phyloP scores from a whole-genome alignment of 2,329 filamentous ascomycete genomes.

The Trichoderma atrobrunneum region DNA sequence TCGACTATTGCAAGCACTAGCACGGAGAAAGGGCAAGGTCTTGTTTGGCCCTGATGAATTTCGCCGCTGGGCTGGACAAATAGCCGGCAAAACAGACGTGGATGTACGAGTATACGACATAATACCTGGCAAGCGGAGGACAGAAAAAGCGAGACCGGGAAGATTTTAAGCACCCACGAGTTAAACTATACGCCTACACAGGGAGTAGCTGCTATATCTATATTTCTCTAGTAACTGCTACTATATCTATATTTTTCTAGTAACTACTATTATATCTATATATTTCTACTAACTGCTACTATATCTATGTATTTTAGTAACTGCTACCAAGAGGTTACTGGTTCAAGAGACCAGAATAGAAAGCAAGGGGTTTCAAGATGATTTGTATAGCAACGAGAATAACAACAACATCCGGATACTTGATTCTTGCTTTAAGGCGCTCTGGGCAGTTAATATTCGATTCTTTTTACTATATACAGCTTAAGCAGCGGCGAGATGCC shows the following conservation, averaged over 20 bases:
- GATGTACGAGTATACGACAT: too few relatives aligned
- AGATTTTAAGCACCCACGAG: too few relatives aligned
- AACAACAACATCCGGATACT: background rate
- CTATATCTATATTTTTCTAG: too few relatives aligned
- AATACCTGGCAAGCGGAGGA: too few relatives aligned
- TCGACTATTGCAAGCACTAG: background rate
- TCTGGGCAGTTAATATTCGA: background rate
- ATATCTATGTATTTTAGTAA: background rate
- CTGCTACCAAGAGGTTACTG: background rate
- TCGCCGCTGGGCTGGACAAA: background rate
- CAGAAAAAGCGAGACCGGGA: too few relatives aligned
- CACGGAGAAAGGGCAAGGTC: background rate
- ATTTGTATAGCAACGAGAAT: background rate
- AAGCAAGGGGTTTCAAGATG: background rate
- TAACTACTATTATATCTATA: too few relatives aligned
- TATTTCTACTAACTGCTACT: background rate
- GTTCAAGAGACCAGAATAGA: background rate
- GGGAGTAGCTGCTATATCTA: too few relatives aligned
- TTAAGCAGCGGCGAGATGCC: background rate
- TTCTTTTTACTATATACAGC: background rate
- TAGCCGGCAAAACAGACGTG: background rate
- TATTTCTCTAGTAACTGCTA: too few relatives aligned
- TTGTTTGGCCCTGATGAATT: background rate
- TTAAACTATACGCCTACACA: too few relatives aligned
- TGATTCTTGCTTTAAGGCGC: too few relatives aligned